Base-by-base conservation (phyloP, 768 basidiomycete species). In the Rubroboletus satanas region DNA sequence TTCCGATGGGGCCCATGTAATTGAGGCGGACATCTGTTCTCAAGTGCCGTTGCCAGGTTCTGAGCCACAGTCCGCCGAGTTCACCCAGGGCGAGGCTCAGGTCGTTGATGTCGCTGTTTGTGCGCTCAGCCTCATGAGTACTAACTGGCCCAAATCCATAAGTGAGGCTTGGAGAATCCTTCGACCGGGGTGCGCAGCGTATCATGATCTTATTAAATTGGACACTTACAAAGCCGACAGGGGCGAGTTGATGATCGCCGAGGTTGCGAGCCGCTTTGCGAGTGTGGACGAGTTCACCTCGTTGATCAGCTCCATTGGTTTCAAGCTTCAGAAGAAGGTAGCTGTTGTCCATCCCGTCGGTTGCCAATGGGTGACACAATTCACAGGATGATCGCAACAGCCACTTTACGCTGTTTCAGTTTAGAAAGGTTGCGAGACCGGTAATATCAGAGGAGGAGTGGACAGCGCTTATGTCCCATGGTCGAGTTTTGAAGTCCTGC, bases 61-160 rank as follows among this genome's bases (percentile, higher is more conserved):
- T 21, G 83, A 85, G 57, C 74, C 74, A 26, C 64, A 57, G 17
- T 74, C 71, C 7, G 61, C 69, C 15, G 71, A 71, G 39, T 71
- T 74, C 37, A 72, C 72, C 5, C 70, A 75, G 35, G 83, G 81
- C 29, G 79, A 81, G 49, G 92, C 84, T 0, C 87, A 91, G 59
- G 70, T 98, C 3, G 91, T 93, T 2, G 95, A 99, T 67, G 85
- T 93, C 7, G 93, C 84, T 7, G 87, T 98, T 23, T 98, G 93
- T 68, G 91, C 95, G 23, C 78, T 99, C 60, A 98, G 95, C 65
- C 77, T 99, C 58, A 99, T 99, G 97, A 90, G 91, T 32, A 89
- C 85, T 15, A 98, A 99, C 67, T 99, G 97, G 97, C 81, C 90
- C n/a, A 79, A 78, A 43, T 92, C 92, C 63, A 79, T 98, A 28